Percentiles rank a stretch among this genome's conserved stretches.
These are phyloP conservation scores for Lachnellula hyalina DNA, from an alignment of 2,329 filamentous ascomycete genomes.

Conservation along the genomic window DNA sequence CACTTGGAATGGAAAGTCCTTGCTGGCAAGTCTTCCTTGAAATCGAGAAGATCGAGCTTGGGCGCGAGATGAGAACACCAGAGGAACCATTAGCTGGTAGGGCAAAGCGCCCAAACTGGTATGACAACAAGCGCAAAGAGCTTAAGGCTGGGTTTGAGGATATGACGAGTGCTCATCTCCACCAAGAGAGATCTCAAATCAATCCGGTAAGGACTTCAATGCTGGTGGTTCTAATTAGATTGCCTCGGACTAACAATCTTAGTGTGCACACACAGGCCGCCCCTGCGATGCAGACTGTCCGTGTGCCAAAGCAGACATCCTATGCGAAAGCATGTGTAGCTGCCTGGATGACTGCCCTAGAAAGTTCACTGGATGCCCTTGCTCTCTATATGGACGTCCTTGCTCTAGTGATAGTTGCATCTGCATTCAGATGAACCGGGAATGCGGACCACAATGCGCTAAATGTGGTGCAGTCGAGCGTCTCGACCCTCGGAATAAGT, in stretches of 20 bases:
- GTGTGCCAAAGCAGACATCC: conserved; percentile 55
- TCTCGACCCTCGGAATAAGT: conserved; percentile 62
- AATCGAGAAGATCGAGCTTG: conserved; percentile 11
- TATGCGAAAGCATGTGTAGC: conserved; percentile 69
- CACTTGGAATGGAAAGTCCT: conserved; percentile 20
- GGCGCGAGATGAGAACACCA: neutral
- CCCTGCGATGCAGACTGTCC: conserved; percentile 57
- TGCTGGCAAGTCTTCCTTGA: conserved; percentile 24
- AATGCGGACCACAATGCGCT: conserved; percentile 74
- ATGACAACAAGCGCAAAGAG: conserved; percentile 23
- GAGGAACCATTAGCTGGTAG: neutral
- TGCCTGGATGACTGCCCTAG: conserved; percentile 57
- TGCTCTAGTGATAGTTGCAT: conserved; percentile 60
- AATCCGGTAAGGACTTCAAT: conserved; percentile 44
- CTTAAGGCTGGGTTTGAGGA: conserved; percentile 23
- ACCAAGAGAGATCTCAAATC: conserved; percentile 38
- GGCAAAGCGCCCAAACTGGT: conserved; percentile 24
- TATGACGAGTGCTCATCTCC: conserved; percentile 20
- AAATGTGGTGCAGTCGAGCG: conserved; percentile 65
- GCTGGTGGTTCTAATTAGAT: conserved; percentile 43
- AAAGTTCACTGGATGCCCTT: conserved; percentile 64
- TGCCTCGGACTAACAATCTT: conserved; percentile 26
- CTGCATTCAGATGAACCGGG: conserved; percentile 66
- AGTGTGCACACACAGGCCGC: conserved; percentile 61
- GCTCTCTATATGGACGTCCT: conserved; percentile 53